A percentile compares a stretch with the other conserved stretches of the same genome.
Evolutionary conservation across 768 basidiomycete genomes (phyloP).

Genomic region (Exsudoporus frostii): DNA sequence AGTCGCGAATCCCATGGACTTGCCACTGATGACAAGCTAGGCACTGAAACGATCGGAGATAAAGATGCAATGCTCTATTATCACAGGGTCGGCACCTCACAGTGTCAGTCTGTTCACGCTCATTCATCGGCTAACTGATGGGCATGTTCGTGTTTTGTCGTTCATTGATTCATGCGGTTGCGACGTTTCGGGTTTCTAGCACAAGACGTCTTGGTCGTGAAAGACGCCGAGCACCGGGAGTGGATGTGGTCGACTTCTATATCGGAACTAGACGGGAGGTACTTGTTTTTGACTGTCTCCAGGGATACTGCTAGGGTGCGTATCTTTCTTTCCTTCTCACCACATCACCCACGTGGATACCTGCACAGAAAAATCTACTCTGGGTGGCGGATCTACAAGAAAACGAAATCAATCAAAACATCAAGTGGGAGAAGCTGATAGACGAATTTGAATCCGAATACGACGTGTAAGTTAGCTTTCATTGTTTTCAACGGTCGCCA

Average conservation of each 20-base stretch:
- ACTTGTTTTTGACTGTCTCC: slow-evolving; percentile 50
- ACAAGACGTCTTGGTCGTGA: slow-evolving; percentile 64
- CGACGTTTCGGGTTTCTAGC: slow-evolving; percentile 37
- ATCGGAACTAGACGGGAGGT: slow-evolving; percentile 62
- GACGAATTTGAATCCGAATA: slow-evolving; percentile 69
- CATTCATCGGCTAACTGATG: slow-evolving; percentile 6
- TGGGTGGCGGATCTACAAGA: slow-evolving; percentile 70
- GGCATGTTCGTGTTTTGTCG: neutral
- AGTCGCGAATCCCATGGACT: slow-evolving; percentile 43
- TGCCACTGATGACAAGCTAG: slow-evolving; percentile 47
- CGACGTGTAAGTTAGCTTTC: slow-evolving; percentile 45
- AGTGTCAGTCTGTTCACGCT: slow-evolving; percentile 43
- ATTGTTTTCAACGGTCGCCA: neutral
- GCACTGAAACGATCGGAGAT: slow-evolving; percentile 60
- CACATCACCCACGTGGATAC: neutral
- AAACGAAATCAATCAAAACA: slow-evolving; percentile 56
- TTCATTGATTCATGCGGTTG: neutral
- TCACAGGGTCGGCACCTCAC: slow-evolving; percentile 67
- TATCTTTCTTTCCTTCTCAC: neutral
- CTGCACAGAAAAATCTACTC: slow-evolving; percentile 61
- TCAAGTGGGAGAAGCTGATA: slow-evolving; percentile 71
- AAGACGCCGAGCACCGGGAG: slow-evolving; percentile 60
- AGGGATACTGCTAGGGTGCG: slow-evolving; percentile 65
- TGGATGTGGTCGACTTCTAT: slow-evolving; percentile 59
- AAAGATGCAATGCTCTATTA: slow-evolving; percentile 73